Percentiles rank a stretch among this genome's conserved stretches.
phyloP scores from a whole-genome alignment of 2,329 filamentous ascomycete species.

The Aspergillus tubingensis region DNA sequence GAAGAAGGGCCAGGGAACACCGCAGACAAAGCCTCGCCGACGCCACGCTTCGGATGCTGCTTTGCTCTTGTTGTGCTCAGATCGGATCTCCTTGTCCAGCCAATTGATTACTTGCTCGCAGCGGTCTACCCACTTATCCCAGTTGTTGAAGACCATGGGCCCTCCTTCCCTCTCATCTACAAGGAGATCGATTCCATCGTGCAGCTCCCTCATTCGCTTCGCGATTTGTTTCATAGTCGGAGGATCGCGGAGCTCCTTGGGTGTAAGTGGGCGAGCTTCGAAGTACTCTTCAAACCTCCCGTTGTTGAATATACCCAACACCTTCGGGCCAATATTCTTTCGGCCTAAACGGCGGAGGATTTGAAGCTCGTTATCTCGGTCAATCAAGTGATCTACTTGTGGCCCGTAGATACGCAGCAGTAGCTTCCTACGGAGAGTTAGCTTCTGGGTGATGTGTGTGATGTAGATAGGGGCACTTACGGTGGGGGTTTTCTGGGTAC shows the following conservation, averaged over 20 bases:
- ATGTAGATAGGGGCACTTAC: slow-evolving; percentile 40
- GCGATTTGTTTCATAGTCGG: slow-evolving; percentile 91
- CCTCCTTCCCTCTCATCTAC: slow-evolving; percentile 75
- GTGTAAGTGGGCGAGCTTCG: slow-evolving; percentile 77
- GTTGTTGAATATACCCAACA: slow-evolving; percentile 90
- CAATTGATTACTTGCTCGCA: slow-evolving; percentile 56
- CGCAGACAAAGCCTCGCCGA: slow-evolving; percentile 73
- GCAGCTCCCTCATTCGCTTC: slow-evolving; percentile 94
- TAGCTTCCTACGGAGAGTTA: slow-evolving; percentile 60
- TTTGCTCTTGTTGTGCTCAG: slow-evolving; percentile 46
- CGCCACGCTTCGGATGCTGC: slow-evolving; percentile 61
- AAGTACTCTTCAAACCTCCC: slow-evolving; percentile 96
- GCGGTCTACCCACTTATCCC: slow-evolving; percentile 84
- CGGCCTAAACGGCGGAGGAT: slow-evolving; percentile 83
- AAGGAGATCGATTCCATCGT: slow-evolving; percentile 87
- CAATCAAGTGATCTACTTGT: slow-evolving; percentile 93
- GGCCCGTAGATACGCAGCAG: slow-evolving; percentile 91
- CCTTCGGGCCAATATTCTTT: slow-evolving; percentile 88
- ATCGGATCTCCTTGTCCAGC: slow-evolving; percentile 60
- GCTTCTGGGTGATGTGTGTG: background rate
- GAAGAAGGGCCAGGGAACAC: slow-evolving; percentile 80
- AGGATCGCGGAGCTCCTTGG: slow-evolving; percentile 72
- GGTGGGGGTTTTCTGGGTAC: slow-evolving; percentile 53
- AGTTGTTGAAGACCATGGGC: slow-evolving; percentile 85
- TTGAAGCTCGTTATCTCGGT: slow-evolving; percentile 83